Percentiles rank a stretch among this genome's conserved stretches.
These are phyloP conservation scores for Vickermania ingenoplastis DNA, from an alignment of 208 protist genomes.

Conservation along the genomic window DNA sequence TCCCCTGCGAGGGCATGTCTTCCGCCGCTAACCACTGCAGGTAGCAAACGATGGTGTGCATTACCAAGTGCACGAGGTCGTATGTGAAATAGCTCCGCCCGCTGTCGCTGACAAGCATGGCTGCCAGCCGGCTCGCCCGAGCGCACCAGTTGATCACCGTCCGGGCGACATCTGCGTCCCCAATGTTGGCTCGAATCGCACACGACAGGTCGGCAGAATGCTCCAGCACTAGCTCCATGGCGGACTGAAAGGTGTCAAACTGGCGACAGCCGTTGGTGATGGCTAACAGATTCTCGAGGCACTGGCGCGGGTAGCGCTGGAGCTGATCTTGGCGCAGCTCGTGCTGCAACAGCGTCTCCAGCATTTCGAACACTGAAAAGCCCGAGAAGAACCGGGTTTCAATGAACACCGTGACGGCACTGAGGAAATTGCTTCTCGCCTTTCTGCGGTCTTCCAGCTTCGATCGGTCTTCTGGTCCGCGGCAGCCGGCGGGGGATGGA, in stretches of 20 bases:
- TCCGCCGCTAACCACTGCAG: conserved; percentile 24
- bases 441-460: conserved; percentile 15
- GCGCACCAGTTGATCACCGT: conserved; percentile 38
- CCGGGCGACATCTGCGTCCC: conserved; percentile 6
- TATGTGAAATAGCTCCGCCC: conserved; percentile 27
- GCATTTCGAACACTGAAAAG: conserved; percentile 31
- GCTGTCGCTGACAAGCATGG: conserved; percentile 34
- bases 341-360: conserved; percentile 27
- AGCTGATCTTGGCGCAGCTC: conserved; percentile 25
- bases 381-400: conserved; percentile 74
- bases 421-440: conserved; percentile 42
- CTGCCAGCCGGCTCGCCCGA: conserved; percentile 28
- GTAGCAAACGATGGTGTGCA: conserved; percentile 29
- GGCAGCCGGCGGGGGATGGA: not conserved
- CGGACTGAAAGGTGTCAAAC: conserved; percentile 38
- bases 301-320: conserved; percentile 14
- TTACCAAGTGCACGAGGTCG: conserved; percentile 40
- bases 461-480: not conserved
- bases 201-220: conserved; percentile 18
- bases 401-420: conserved; percentile 44
- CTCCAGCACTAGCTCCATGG: conserved; percentile 35
- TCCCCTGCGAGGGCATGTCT: not conserved
- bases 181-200: conserved; percentile 18
- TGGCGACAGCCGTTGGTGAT: conserved; percentile 63
- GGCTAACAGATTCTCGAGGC: conserved; percentile 43